Percentiles rank a stretch among this genome's conserved stretches.
Evolutionary conservation across 805 yeast species (phyloP).

Genomic region (Suhomyces sp.): DNA sequence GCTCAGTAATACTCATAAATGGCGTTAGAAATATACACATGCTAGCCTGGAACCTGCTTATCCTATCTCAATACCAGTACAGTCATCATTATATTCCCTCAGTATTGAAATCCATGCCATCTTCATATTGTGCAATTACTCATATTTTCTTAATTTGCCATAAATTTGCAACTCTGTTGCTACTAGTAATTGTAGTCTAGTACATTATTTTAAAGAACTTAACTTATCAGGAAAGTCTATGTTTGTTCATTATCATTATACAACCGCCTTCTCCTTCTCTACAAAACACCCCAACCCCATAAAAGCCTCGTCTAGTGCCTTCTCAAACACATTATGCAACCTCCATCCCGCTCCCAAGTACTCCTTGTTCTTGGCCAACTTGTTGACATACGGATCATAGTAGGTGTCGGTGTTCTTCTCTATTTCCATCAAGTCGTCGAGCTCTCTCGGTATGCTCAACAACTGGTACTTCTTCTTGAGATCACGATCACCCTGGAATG

Average conservation of each 20-base stretch:
- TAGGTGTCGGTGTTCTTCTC: conserved; percentile 48
- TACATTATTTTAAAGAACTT: too few relatives aligned
- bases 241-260: neutral
- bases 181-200: too few relatives aligned
- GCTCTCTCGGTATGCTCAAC: conserved; percentile 24
- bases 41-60: too few relatives aligned
- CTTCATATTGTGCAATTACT: too few relatives aligned
- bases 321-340: conserved; percentile 62
- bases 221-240: too few relatives aligned
- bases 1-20: too few relatives aligned
- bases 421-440: conserved; percentile 21
- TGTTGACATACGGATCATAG: conserved; percentile 46
- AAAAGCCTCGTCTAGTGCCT: conserved; percentile 84
- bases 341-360: conserved; percentile 86
- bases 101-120: too few relatives aligned
- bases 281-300: conserved; percentile 84
- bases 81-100: too few relatives aligned
- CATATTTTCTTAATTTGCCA: too few relatives aligned
- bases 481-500: conserved; percentile 88
- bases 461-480: conserved; percentile 49
- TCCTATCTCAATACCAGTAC: too few relatives aligned
- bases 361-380: conserved; percentile 54
- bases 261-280: conserved; percentile 35
- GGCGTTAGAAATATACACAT: too few relatives aligned
- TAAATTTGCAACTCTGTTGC: too few relatives aligned